Evolutionary conservation across 2,329 filamentous ascomycete species (phyloP), one percentile per base, ranked within the genome.

Genomic region (Pseudocercospora pini-densiflorae): DNA sequence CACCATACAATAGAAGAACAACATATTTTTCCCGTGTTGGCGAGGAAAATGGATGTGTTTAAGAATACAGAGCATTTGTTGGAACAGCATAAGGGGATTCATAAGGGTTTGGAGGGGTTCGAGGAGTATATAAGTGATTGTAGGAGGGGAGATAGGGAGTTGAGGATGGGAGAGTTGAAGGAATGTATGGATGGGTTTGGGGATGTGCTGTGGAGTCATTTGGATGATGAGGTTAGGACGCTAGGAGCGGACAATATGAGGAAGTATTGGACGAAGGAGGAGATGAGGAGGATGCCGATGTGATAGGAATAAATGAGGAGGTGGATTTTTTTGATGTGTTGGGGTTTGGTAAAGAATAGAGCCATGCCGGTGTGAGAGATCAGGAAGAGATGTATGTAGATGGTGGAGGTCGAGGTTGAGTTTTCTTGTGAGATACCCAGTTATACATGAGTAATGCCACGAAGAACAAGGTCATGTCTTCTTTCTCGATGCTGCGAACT

Each of bases 181-280:
- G 82, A 78, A 40, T 85, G 92, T 74, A 89, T 97, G 88, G 91
- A 96, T 78, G 79, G 78, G 4, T 97, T 94, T 87, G 91, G 91
- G 10, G 82, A 83, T 9, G 91, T 97, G 69, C 78, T 97, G 58
- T 94, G 92, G 91, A 82, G 81, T 74, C 93, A 97, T 83, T 81
- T 97, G 67, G 92, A 95, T 73, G 89, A 94, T 73, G 93, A 97
- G 83, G 93, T 97, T 7, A 82, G 84, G 78, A 87, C 91, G 71
- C 79, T 97, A 33, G 87, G 90, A 1, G 93, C 93, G 53, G 91
- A 95, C 78, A 96, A 94, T 77, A 97, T 97, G 93, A 85, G 92
- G 72, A 88, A 84, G 78, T 93, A 91, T 78, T 97, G 92, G 92
- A 90, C 84, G 0, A 72, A 88, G 67, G 88, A 92, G 55, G 93